Percentiles rank a stretch among this genome's conserved stretches.
phyloP scores from a whole-genome alignment of 2,329 filamentous ascomycete species.

The Clathrospora elynae region DNA sequence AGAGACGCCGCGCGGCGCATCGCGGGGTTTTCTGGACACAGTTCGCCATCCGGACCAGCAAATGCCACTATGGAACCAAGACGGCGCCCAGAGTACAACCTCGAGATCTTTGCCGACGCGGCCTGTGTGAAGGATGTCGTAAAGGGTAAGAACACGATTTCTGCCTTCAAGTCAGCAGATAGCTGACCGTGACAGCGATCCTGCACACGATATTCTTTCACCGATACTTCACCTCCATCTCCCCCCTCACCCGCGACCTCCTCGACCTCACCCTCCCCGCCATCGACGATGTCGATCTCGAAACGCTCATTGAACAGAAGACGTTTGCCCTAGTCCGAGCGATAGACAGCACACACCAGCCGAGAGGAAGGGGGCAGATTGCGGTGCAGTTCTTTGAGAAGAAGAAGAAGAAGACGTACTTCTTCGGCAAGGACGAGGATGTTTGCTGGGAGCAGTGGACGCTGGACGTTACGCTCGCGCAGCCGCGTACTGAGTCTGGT shows the following conservation, averaged over 20 bases:
- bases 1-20: conserved; percentile 20
- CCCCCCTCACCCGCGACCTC: conserved; percentile 82
- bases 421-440: conserved; percentile 81
- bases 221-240: conserved; percentile 88
- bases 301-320: conserved; percentile 90
- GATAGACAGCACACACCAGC: conserved; percentile 63
- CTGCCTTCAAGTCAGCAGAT: conserved; percentile 6
- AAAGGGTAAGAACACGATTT: conserved; percentile 67
- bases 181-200: conserved; percentile 64
- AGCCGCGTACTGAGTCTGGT: conserved; percentile 87
- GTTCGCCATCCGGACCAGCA: conserved; percentile 18
- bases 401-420: conserved; percentile 77
- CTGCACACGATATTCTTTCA: conserved; percentile 99
- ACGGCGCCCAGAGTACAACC: conserved; percentile 81
- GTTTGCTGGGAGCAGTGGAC: conserved; percentile 98
- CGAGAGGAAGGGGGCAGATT: conserved; percentile 73
- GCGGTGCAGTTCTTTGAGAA: conserved; percentile 95
- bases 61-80: conserved; percentile 64
- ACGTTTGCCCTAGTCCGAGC: conserved; percentile 79
- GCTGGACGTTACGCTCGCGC: conserved; percentile 88
- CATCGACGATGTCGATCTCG: conserved; percentile 87
- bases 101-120: conserved; percentile 93
- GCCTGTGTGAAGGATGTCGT: conserved; percentile 89
- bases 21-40: conserved; percentile 16
- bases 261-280: conserved; percentile 89